Base-by-base conservation (phyloP, 192 early-diverging fungal genomes). In the Mortierella hygrophila region DNA sequence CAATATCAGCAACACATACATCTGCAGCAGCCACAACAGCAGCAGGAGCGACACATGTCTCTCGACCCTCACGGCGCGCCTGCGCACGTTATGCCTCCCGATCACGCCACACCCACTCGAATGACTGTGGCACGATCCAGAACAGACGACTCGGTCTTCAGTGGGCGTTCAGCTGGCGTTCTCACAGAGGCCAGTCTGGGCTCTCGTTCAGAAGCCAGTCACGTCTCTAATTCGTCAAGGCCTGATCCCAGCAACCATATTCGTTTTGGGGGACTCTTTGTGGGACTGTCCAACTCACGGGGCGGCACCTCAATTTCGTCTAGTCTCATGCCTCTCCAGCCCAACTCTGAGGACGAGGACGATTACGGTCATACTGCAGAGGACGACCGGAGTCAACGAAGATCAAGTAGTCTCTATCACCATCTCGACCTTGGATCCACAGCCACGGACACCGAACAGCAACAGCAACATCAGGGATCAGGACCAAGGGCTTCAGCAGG, bases 281-380 rank as follows among this genome's bases (percentile, higher is more conserved):
- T 80, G 16, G 63, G 69, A 6, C 47, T 38, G 13, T 63, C 72
- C 18, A 80, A 80, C 54, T 72, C 79, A 7, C 55, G 72, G 32
- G 72, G 72, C n/a, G 79, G 79, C 0, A 80, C 79, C 4, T 80
- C 79, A 0, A 80, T 80, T 11, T 80, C 79, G 40, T 80, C 79
- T 44, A 80, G 79, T 41, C 63, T 80, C 1, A 38, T 80, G 63
- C 79, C 79, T 54, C 74, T 80, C 63, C 55, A 72, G 52, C 79
- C 79, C 3, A 72, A 80, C 44, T 80, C 79, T 32, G 79, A 80
- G 21, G 79, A 80, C 32, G 79, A 80, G 20, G 72, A 80, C 18
- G 70, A 79, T 4, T 68, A 72, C 38, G 42, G 70, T 6, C 52
- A 40, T 15, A 10, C 60, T 18, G 75, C 23, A 26, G 63, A 44